Base-by-base conservation (phyloP, 441 rosid genomes). In the Hypseocharis bilobata region DNA sequence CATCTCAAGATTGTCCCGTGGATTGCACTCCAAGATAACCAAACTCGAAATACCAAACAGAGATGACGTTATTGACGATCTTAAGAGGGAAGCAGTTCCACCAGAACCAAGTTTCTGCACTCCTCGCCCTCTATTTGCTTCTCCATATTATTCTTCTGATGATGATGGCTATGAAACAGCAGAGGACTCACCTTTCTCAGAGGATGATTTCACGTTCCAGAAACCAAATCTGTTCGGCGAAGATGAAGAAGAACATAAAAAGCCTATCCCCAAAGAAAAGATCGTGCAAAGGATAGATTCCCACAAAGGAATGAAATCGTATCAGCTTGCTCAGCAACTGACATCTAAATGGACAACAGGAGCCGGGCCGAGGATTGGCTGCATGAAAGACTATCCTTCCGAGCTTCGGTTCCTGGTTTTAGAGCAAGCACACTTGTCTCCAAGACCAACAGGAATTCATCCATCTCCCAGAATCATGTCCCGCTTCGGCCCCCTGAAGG, bases 291-390 rank as follows among this genome's bases (percentile, higher is more conserved):
- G 91, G 82, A 88, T 91, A 23, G 85, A 84, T 66, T 89, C 97
- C 0, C 88, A 79, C 60, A 86, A 83, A 64, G 85, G 77, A 78
- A 76, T 61, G n/a, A 78, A 73, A 49, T 85, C 96, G 0, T 87
- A 75, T 75, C 99, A 93, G 71, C 56, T 93, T 49, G 97, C 92
- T 42, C 80, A 73, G 74, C 97, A 91, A 70, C 55, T 91, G 60
- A 82, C 92, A 3, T 82, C 86, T 77, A 87, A 72, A 72, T 91
- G 99, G 99, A 87, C 96, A 44, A 87, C 97, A 1, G 99, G 99
- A 45, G 97, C 97, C n/a, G 99, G 99, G 54, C 97, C 99, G 3
- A 81, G 96, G n/a, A 93, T 91, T 0, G 91, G 99, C 64, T 88
- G 94, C 34, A 89, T 93, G 60, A 87, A 92, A 75, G 96, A 93